These are phyloP conservation scores for Solanum gandarillasii DNA, from an alignment of 257 asterid species.

Conservation along the genomic window DNA sequence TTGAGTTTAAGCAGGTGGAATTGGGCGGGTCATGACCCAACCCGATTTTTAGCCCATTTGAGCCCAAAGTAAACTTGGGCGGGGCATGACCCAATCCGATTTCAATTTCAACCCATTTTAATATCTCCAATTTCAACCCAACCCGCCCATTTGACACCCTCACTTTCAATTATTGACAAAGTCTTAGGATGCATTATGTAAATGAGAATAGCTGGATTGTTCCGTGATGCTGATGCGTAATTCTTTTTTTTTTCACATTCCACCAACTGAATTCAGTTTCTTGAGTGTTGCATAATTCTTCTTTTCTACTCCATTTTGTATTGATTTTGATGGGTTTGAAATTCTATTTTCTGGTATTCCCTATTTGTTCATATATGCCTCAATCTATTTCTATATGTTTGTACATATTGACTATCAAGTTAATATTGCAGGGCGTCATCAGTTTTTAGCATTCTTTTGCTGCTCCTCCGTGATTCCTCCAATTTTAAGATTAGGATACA, in stretches of 20 bases:
- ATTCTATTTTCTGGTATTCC: neutral
- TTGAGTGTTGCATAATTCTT: neutral
- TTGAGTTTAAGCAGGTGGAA: neutral
- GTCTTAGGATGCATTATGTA: neutral
- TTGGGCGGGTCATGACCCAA: neutral
- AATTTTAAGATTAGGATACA: constrained; percentile 94
- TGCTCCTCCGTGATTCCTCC: constrained; percentile 82
- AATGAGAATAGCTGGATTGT: neutral
- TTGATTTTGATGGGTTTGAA: neutral
- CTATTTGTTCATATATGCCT: neutral
- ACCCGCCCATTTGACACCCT: neutral
- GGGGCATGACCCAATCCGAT: neutral
- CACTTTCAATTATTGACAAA: neutral
- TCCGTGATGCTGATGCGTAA: neutral
- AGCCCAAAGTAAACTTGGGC: neutral
- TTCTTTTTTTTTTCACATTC: neutral
- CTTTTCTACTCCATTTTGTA: neutral
- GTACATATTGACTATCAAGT: neutral
- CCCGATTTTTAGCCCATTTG: neutral
- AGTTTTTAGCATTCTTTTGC: constrained; percentile 72
- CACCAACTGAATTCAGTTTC: neutral
- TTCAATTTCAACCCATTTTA: neutral
- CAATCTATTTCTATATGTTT: neutral
- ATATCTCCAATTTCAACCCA: neutral
- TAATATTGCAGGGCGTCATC: constrained; percentile 70